Evolutionary conservation across 2,329 filamentous ascomycete species (phyloP).

Genomic region (Monilinia polystroma): DNA sequence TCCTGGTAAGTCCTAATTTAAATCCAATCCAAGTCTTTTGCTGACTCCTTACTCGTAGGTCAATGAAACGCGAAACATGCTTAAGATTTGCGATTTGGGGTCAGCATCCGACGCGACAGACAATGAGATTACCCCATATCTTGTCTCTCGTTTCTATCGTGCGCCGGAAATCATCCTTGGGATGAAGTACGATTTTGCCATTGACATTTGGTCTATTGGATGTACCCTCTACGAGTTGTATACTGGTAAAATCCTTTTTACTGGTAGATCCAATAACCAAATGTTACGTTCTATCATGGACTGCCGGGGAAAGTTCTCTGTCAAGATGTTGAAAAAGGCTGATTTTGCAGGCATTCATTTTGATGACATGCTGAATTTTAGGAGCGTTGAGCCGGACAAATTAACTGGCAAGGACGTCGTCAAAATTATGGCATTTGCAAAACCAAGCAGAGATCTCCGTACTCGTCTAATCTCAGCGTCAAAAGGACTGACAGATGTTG

Average conservation of each 20-base stretch:
- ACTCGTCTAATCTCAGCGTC: constrained; percentile 74
- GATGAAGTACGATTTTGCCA: constrained; percentile 90
- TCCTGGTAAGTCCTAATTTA: constrained; percentile 53
- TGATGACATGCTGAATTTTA: constrained; percentile 79
- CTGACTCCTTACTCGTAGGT: constrained; percentile 47
- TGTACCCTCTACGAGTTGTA: constrained; percentile 97
- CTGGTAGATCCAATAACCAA: constrained; percentile 93
- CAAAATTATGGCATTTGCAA: constrained; percentile 66
- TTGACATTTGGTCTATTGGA: constrained; percentile 97
- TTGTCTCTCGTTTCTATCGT: constrained; percentile 95
- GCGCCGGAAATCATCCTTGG: constrained; percentile 96
- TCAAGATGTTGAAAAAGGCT: constrained; percentile 83
- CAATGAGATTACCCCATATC: constrained; percentile 88
- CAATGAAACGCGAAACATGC: constrained; percentile 75
- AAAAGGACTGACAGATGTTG: constrained; percentile 69
- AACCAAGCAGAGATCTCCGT: constrained; percentile 79
- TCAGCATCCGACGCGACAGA: constrained; percentile 93
- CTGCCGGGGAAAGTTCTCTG: constrained; percentile 85
- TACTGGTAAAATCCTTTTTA: constrained; percentile 96
- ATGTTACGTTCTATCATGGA: constrained; percentile 98
- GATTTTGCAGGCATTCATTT: constrained; percentile 76
- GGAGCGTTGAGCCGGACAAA: constrained; percentile 83
- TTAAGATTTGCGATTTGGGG: constrained; percentile 95
- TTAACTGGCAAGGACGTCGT: constrained; percentile 77
- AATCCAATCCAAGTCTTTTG: not conserved